Percentiles rank a stretch among this genome's conserved stretches.
These are phyloP conservation scores for Dictyostelium brefeldianum DNA, from an alignment of 78 protist species.

Conservation along the genomic window DNA sequence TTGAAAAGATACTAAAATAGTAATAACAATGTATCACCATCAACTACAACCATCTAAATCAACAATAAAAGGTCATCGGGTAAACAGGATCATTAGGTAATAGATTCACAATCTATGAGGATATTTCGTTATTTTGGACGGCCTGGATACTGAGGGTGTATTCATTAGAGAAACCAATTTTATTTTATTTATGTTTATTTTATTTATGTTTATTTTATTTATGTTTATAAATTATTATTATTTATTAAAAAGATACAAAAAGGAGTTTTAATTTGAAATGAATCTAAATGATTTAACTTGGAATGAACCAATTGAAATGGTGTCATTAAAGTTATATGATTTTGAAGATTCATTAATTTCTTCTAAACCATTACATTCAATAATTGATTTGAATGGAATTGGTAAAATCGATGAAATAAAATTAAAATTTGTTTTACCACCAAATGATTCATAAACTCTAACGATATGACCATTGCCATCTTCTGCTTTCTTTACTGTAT, in stretches of 20 bases:
- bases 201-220: too few species aligned
- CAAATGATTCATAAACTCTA: conserved; percentile 80
- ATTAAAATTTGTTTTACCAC: conserved; percentile 37
- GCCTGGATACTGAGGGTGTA: conserved; percentile 87
- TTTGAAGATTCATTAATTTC: not conserved
- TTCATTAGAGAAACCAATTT: conserved; percentile 43
- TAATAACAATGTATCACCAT: too few species aligned
- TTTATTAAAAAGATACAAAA: too few species aligned
- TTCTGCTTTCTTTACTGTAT: conserved; percentile 82
- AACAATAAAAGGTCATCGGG: too few species aligned
- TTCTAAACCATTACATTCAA: conserved; percentile 53
- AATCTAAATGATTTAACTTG: conserved; percentile 73
- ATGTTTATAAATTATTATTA: too few species aligned
- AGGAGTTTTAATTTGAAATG: not conserved
- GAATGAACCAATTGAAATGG: conserved; percentile 20
- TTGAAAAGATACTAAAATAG: too few species aligned
- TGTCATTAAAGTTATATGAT: not conserved
- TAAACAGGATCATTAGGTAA: conserved; percentile 16
- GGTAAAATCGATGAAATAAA: not conserved
- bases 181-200: too few species aligned
- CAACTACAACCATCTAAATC: too few species aligned
- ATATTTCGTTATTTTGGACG: conserved; percentile 84
- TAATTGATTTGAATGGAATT: not conserved
- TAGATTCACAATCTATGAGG: conserved; percentile 58
- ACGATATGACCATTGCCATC: conserved; percentile 46